Evolutionary conservation across 371 early-diverging fungal genomes (phyloP).

Genomic region (Umbelopsis sp.): DNA sequence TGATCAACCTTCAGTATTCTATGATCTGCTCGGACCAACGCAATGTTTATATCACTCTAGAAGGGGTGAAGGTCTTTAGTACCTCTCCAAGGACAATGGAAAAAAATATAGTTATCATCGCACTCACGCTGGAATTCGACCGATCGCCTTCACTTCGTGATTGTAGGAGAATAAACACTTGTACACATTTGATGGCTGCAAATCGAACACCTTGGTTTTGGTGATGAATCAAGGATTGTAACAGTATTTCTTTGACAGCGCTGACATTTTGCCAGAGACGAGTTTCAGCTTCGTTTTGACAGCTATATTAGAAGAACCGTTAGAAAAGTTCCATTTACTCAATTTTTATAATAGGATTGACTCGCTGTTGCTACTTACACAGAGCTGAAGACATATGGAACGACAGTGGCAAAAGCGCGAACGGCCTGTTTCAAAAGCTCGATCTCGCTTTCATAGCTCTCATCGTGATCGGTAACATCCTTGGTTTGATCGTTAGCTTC

Average conservation of each 20-base stretch:
- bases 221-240: constrained; percentile 30
- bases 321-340: constrained; percentile 24
- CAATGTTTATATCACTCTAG: constrained; percentile 41
- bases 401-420: constrained; percentile 44
- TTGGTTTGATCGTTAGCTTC: constrained; percentile 25
- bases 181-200: constrained; percentile 49
- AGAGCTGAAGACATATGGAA: constrained; percentile 42
- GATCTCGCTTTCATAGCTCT: constrained; percentile 31
- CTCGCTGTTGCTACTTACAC: constrained; percentile 37
- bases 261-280: constrained; percentile 44
- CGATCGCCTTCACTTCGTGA: constrained; percentile 34
- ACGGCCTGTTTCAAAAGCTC: constrained; percentile 41
- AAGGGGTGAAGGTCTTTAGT: not conserved
- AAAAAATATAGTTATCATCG: not conserved
- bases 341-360: not conserved
- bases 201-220: constrained; percentile 45
- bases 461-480: constrained; percentile 20
- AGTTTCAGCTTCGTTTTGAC: constrained; percentile 49
- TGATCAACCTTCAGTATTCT: constrained; percentile 36
- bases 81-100: not conserved
- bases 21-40: constrained; percentile 44
- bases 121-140: not conserved
- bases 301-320: constrained; percentile 26
- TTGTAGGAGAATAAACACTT: constrained; percentile 39
- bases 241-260: constrained; percentile 31